A percentile compares a stretch with the other conserved stretches of the same genome.
Evolutionary conservation across 73 alveolate genomes (phyloP).

Genomic region (Paramecium primaurelia): DNA sequence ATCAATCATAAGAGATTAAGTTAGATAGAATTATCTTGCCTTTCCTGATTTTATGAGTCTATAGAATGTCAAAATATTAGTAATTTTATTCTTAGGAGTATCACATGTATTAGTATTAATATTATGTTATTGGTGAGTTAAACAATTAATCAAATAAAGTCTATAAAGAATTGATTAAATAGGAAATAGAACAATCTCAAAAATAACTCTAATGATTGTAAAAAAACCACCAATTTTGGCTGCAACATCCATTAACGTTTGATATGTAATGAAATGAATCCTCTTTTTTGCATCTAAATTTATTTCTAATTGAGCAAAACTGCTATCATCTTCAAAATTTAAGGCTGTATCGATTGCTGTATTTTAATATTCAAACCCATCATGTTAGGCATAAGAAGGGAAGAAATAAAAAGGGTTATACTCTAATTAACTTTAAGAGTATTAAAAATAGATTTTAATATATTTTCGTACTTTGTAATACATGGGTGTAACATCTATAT

Average conservation of each 20-base stretch:
- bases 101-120: not conserved
- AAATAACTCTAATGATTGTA: not conserved
- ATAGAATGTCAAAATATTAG: not conserved
- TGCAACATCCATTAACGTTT: not conserved
- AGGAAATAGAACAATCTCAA: not conserved
- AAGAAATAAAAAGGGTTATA: not conserved
- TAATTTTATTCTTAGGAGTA: not conserved
- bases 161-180: not conserved
- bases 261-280: not conserved
- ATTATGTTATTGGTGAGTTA: not conserved
- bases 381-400: not conserved
- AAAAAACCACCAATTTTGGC: not conserved
- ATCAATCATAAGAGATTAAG: not conserved
- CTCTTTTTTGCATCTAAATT: not conserved
- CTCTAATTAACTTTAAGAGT: not conserved
- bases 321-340: not conserved
- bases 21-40: not conserved
- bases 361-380: not conserved
- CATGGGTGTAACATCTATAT: not conserved
- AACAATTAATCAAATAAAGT: not conserved
- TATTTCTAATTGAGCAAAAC: not conserved
- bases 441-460: not conserved
- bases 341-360: not conserved
- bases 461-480: not conserved
- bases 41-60: not conserved